Base-by-base conservation (phyloP, 208 protist genomes). In the Lotmaria passim region DNA sequence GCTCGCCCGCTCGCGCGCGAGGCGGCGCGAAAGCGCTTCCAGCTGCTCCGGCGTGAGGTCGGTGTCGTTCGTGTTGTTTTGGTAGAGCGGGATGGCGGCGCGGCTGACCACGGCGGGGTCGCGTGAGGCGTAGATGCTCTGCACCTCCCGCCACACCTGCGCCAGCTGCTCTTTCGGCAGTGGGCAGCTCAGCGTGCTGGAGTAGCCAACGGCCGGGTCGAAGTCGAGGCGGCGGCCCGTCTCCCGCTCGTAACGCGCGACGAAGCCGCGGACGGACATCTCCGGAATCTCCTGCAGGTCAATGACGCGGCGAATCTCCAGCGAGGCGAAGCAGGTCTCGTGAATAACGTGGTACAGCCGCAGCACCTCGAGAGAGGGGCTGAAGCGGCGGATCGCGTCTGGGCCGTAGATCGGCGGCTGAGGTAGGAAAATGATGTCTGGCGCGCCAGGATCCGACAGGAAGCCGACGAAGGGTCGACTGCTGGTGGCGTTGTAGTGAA, bases 381-480 rank as follows among this genome's bases (percentile, higher is more conserved):
- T 82, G 69, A 83, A 91, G 56, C 47, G 58, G 52, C 66, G 53
- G 39, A 80, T 73, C 31, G 76, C 78, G 14, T 78, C 66, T 3
- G 69, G 57, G 43, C 82, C 82, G 55, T 76, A 87, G 21, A 82
- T 36, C 11, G 85, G 85, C 14, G 85, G 79, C 74, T 85, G 77
- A 2, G 85, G 85, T 26, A 87, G 69, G 53, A 91, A 91, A 14
- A 87, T 66, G 50, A 91, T 81, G 56, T 91, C 85, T 4, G 85
- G 79, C 28, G 75, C 73, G 14, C 69, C 75, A 0, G 69, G 59
- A 44, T 91, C 85, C 17, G 85, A 83, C 62, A 87, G 36, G 36
- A 91, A 86, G 21, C 74, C 75, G 24, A 87, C 66, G 48, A 83
- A 91, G 24, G 85, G 85, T 17, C 59, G 73, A 34, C 70, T 73